Percentiles rank a stretch among this genome's conserved stretches.
These are phyloP conservation scores for Magnusiomyces clavatus DNA, from an alignment of 1,139 yeast species.

Conservation along the genomic window DNA sequence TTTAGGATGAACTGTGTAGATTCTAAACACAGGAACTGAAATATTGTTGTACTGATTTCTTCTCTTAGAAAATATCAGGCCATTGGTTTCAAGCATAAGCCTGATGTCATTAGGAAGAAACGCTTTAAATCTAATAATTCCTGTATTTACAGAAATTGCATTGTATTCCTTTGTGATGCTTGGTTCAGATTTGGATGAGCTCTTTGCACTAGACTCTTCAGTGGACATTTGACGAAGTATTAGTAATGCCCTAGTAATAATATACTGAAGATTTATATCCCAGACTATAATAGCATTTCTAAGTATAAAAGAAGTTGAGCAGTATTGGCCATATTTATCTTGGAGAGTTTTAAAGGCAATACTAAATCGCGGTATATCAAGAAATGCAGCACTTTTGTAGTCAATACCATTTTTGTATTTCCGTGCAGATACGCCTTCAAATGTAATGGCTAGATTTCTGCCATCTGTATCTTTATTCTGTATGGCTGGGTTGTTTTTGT, in stretches of 20 bases:
- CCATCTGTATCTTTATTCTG: slow-evolving; percentile 4
- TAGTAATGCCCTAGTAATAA: slow-evolving; percentile 18
- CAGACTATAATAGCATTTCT: slow-evolving; percentile 24
- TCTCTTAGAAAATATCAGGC: slow-evolving; percentile 31
- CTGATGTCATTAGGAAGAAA: slow-evolving; percentile 47
- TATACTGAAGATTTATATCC: slow-evolving; percentile 28
- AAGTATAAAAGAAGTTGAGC: slow-evolving; percentile 21
- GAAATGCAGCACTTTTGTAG: slow-evolving; percentile 14
- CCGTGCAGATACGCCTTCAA: slow-evolving; percentile 28
- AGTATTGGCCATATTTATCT: slow-evolving; percentile 12
- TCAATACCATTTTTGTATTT: slow-evolving; percentile 15
- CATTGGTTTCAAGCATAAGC: slow-evolving; percentile 44
- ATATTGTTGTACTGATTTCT: slow-evolving; percentile 28
- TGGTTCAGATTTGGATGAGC: not conserved
- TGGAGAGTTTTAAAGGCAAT: slow-evolving; percentile 19
- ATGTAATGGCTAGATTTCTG: slow-evolving; percentile 16
- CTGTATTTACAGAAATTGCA: slow-evolving; percentile 36
- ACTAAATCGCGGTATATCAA: slow-evolving; percentile 25
- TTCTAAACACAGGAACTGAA: slow-evolving; percentile 36
- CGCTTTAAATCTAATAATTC: slow-evolving; percentile 37
- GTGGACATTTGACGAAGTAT: not conserved
- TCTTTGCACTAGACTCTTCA: not conserved
- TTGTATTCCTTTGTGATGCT: slow-evolving; percentile 21
- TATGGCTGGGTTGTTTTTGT: too few species aligned
- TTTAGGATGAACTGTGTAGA: slow-evolving; percentile 50